Evolutionary conservation across 495 filamentous ascomycete genomes (phyloP).

Genomic region (Talaromyces trachyspermus): DNA sequence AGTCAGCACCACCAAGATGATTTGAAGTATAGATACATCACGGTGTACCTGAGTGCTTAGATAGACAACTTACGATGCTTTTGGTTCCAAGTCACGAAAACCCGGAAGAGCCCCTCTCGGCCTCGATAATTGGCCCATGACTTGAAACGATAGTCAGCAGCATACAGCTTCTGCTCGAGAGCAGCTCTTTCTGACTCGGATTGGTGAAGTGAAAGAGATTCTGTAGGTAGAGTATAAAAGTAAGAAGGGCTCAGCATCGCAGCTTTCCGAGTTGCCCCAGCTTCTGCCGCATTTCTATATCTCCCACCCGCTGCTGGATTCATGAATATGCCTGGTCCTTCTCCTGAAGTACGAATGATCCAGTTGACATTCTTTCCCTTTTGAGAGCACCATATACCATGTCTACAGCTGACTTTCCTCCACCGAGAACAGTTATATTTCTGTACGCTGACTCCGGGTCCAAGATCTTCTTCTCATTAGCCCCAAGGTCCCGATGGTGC

Average conservation of each 20-base stretch:
- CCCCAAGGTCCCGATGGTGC: constrained; percentile 34
- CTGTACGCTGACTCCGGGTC: constrained; percentile 10
- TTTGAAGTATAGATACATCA: background rate
- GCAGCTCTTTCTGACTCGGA: background rate
- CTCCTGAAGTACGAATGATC: constrained; percentile 33
- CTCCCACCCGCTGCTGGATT: constrained; percentile 18
- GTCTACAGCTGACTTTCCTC: constrained; percentile 37
- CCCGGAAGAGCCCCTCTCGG: constrained; percentile 11
- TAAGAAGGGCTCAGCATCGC: constrained; percentile 15
- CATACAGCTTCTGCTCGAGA: constrained; percentile 3
- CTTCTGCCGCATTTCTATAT: constrained; percentile 24
- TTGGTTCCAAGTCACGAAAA: constrained; percentile 15
- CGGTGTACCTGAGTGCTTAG: too few relatives aligned
- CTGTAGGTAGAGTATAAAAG: background rate
- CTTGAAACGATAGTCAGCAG: constrained; percentile 3
- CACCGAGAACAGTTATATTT: constrained; percentile 29
- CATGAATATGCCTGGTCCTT: constrained; percentile 20
- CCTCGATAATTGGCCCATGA: constrained; percentile 7
- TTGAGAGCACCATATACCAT: constrained; percentile 32
- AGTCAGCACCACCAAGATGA: constrained; percentile 5
- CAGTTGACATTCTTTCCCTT: constrained; percentile 24
- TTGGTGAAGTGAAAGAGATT: background rate
- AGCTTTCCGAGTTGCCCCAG: constrained; percentile 12
- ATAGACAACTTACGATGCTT: constrained; percentile 14
- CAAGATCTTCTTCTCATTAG: constrained; percentile 9